Evolutionary conservation across 106 monocot species (phyloP).

Genomic region (Triglochin maritima): DNA sequence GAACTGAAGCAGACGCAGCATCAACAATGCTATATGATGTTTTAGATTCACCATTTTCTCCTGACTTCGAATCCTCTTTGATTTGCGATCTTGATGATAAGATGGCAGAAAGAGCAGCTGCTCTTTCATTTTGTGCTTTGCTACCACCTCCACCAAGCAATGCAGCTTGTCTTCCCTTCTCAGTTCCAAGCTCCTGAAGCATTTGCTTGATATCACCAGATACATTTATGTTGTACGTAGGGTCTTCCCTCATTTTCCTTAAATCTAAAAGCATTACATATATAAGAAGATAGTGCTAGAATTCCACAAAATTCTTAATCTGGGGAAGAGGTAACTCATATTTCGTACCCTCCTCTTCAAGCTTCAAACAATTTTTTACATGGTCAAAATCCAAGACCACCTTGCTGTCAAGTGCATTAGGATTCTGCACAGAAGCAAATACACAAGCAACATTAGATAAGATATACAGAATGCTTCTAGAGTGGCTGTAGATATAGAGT

Average conservation of each 20-base stretch:
- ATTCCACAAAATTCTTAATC: not conserved
- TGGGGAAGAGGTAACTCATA: not conserved
- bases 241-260: constrained; percentile 78
- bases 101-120: constrained; percentile 79
- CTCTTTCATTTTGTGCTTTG: constrained; percentile 95
- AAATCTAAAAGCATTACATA: constrained; percentile 36
- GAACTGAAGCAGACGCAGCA: constrained; percentile 93
- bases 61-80: constrained; percentile 47
- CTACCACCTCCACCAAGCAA: constrained; percentile 87
- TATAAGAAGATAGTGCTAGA: not conserved
- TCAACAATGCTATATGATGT: constrained; percentile 81
- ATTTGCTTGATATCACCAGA: constrained; percentile 98
- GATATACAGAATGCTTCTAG: too few species aligned
- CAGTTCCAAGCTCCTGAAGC: constrained; percentile 85
- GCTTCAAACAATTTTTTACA: constrained; percentile 68
- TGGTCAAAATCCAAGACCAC: constrained; percentile 91
- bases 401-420: constrained; percentile 85
- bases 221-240: constrained; percentile 89
- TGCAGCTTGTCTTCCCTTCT: constrained; percentile 63
- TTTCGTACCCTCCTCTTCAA: constrained; percentile 87
- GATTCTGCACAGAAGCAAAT: constrained; percentile 44
- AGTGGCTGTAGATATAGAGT: not conserved
- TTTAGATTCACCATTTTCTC: constrained; percentile 38
- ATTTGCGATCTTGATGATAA: constrained; percentile 51
- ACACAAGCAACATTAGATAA: not conserved